phyloP scores from a whole-genome alignment of 257 asterid genomes.

The Solanum phureja region DNA sequence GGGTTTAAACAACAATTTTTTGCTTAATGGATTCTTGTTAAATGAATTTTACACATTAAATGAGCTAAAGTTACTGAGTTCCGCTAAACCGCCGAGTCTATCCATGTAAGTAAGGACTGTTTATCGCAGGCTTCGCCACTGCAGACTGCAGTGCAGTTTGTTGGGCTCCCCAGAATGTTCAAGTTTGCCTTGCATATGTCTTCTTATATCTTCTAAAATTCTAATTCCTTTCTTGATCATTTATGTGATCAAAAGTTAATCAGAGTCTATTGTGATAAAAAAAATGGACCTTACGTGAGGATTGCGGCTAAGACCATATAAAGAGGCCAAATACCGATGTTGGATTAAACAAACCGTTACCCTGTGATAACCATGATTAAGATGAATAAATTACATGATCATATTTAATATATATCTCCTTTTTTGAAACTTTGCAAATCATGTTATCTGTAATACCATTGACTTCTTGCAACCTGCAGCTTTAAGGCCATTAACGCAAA shows the following conservation, averaged over 20 bases:
- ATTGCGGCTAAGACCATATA: neutral
- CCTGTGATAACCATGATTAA: too few species aligned
- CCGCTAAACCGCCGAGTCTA: too few species aligned
- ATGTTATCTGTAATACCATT: neutral
- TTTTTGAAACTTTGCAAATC: neutral
- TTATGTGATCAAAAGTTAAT: neutral
- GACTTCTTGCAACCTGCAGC: neutral
- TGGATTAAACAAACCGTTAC: too few species aligned
- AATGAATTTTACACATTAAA: too few species aligned
- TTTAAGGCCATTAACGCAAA: neutral
- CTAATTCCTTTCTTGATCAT: neutral
- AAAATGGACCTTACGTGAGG: neutral
- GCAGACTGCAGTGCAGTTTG: neutral
- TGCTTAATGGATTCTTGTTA: neutral
- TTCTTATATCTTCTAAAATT: neutral
- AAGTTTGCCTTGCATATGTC: neutral
- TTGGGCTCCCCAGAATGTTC: neutral
- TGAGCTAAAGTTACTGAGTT: neutral
- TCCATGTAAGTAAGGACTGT: too few species aligned
- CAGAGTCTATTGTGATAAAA: neutral
- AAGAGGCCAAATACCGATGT: too few species aligned
- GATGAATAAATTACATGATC: neutral
- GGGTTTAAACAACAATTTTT: neutral
- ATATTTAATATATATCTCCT: too few species aligned
- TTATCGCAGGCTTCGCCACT: too few species aligned